A percentile compares a stretch with the other conserved stretches of the same genome.
These are phyloP conservation scores for Eragrostis curvula DNA, from an alignment of 176 grass and related monocot species.

Conservation along the genomic window DNA sequence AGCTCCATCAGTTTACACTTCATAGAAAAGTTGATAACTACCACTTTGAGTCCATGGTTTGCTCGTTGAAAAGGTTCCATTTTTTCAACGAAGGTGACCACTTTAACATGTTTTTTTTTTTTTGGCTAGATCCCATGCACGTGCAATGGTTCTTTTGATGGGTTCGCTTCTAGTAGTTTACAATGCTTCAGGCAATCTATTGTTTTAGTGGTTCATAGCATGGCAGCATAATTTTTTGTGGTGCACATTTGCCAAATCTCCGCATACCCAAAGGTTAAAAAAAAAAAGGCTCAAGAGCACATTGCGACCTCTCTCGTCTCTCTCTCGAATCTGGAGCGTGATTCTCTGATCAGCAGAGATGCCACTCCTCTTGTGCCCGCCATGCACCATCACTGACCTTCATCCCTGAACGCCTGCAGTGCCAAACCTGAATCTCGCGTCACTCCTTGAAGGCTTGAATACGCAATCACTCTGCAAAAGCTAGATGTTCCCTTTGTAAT, in stretches of 20 bases:
- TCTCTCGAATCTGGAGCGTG: too few species aligned
- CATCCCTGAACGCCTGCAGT: too few species aligned
- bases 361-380: too few species aligned
- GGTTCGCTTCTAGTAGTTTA: constrained; percentile 15
- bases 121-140: constrained; percentile 19
- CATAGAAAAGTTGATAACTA: not conserved
- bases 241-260: not conserved
- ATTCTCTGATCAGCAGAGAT: too few species aligned
- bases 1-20: too few species aligned
- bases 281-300: too few species aligned
- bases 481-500: not conserved
- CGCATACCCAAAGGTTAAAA: too few species aligned
- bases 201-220: not conserved
- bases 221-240: not conserved
- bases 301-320: not conserved
- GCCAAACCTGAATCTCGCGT: too few species aligned
- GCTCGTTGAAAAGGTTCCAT: not conserved
- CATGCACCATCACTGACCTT: too few species aligned
- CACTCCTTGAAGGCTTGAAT: too few species aligned
- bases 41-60: not conserved
- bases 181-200: not conserved
- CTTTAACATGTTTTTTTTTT: not conserved
- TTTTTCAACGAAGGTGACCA: not conserved
- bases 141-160: constrained; percentile 4
- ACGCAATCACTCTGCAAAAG: not conserved